Evolutionary conservation across 805 yeast species (phyloP), one percentile per base, ranked within the genome.

Genomic region (Kodamaea hsintzibuensis): DNA sequence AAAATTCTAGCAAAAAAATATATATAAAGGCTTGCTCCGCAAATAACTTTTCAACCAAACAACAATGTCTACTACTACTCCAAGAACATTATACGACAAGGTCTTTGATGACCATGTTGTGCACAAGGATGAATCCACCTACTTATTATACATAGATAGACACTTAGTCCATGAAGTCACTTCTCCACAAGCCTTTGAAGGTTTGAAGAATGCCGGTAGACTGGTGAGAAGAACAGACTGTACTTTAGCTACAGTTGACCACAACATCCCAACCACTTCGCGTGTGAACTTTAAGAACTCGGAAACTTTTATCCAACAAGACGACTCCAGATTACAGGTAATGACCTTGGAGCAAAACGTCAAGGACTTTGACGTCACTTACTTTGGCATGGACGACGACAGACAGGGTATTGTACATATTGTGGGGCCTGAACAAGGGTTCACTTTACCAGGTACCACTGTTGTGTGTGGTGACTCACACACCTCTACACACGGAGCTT

Each of bases 401-500:
- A 86, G 98, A 74, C 99, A 95, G 76, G 99, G 99, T 64, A 95
- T 95, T 68, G 99, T 95, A 53, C 99, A 95, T 72, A 90, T 95
- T 61, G 96, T 95, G 56, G 99, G 99, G 47, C 99, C 99, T 39
- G 99, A 95, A 72, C 98, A 95, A 76, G 99, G 98, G 50, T 95
- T 95, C 77, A 95, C 99, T 37, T 80, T 95, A 51, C 99, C 99
- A 38, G 99, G 99, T 64, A 91, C 98, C 50, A 95, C 99, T 3
- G 97, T 95, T 35, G 99, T 95, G 44, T 95, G 99, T 76, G 99
- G 99, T 72, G 99, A 95, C 72, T 91, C 98, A 3, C 99, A 95
- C 71, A 95, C 99, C 25, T 91, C 98, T 2, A 95, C 99, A 1
- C 99, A 95, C 69, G 99, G 99, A 65, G 99, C 99, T 44, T 95